Evolutionary conservation across 108 stramenopile genomes (phyloP).

Genomic region (Schizochytrium sp.): DNA sequence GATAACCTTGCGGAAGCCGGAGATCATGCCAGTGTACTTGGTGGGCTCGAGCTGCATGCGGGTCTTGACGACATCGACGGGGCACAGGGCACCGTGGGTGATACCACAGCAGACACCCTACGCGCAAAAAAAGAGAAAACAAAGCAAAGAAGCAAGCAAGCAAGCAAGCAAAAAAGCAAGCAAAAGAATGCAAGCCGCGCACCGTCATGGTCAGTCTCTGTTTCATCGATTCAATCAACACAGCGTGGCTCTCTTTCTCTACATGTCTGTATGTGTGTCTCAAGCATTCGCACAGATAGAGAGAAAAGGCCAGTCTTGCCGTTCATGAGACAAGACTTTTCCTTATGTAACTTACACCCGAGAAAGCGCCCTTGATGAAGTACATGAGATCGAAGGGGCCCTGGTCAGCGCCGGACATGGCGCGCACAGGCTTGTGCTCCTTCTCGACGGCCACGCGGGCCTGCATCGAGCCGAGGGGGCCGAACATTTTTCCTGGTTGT

Average conservation of each 20-base stretch:
- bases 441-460: neutral
- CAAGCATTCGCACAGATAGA: neutral
- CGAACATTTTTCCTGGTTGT: neutral
- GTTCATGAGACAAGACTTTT: neutral
- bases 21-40: conserved; percentile 45
- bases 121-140: neutral
- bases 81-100: conserved; percentile 87
- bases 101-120: conserved; percentile 81
- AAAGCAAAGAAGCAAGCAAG: too few species aligned
- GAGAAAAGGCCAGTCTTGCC: neutral
- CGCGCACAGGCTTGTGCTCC: neutral
- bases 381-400: conserved; percentile 26
- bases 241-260: neutral
- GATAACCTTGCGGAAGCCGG: conserved; percentile 78
- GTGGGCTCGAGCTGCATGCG: conserved; percentile 87
- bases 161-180: too few species aligned
- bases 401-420: neutral
- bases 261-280: neutral
- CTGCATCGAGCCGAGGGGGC: neutral
- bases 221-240: too few species aligned
- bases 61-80: conserved; percentile 94
- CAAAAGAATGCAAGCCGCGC: too few species aligned
- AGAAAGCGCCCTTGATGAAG: conserved; percentile 50
- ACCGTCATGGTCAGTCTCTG: too few species aligned
- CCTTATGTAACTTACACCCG: conserved; percentile 34